Evolutionary conservation across 176 grass and related monocot species (phyloP).

Genomic region (maize (Zea mays)): Zm-B73-REFERENCE-NAM-5.0 NC_050099.1:197697501-197698000

Average conservation of each 20-base stretch:
- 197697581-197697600: conserved; percentile 49
- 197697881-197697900: conserved; percentile 67
- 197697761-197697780: conserved; percentile 75
- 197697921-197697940: no score
- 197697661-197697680: conserved; percentile 67
- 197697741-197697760: conserved; percentile 74
- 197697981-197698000: no score
- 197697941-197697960: no score
- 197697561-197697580: conserved; percentile 86
- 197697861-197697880: conserved; percentile 67
- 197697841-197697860: conserved; percentile 67
- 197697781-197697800: conserved; percentile 78
- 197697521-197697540: conserved; percentile 53
- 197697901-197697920: conserved; percentile 69
- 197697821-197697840: conserved; percentile 87
- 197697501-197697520: conserved; percentile 62
- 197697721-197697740: conserved; percentile 66
- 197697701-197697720: conserved; percentile 80
- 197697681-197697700: conserved; percentile 54
- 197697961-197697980: no score
- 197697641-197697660: conserved; percentile 77
- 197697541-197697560: conserved; percentile 17
- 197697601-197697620: conserved; percentile 53
- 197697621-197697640: conserved; percentile 58
- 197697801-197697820: conserved; percentile 84